Base-by-base conservation (phyloP, 208 protist species). In the Leishmania tropica region DNA sequence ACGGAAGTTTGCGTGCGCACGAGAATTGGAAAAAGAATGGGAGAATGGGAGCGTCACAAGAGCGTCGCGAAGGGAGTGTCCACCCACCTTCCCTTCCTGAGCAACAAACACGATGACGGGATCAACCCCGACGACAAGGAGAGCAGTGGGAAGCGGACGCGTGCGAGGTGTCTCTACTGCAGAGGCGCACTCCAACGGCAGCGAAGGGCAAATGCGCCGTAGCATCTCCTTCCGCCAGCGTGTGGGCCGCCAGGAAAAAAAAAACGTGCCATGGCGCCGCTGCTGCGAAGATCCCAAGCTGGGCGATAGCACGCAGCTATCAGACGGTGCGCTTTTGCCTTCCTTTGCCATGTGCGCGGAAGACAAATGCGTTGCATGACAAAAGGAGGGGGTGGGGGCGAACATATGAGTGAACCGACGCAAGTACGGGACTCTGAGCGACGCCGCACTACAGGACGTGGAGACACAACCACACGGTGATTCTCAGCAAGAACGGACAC, bases 101-200 rank as follows among this genome's bases (percentile, higher is more conserved):
- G 37, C 56, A 45, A 79, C 76, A 48, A 21, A 6, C 62, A 2
- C 24, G 24, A 48, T 75, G 48, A 54, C n/a, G n/a, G 8, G 21
- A 47, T 11, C 8, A 51, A 51, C 70, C 28, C 8, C n/a, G 35
- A 60, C 47, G 5, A 56, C 42, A 58, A 76, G n/a, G 51, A 76
- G 72, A 17, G 78, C 21, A 56, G 48, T 40, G n/a, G 31, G 68
- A 35, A 1, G 37, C 31, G 6, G 40, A 62, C 21, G 24, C 28
- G 78, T 48, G 70, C 37, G 31, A 67, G 53, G 74, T 15, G 37
- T 6, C 3, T 58, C 37, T 53, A 17, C n/a, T 1, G 45, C 45
- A 54, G 53, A 84, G 60, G 17, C 76, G 60, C 65, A 65, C 65
- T 24, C 68, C 21, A 56, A 82, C 40, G 13, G 17, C 68, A 77